Evolutionary conservation across 768 basidiomycete species (phyloP), one percentile per base, ranked within the genome.

Genomic region (Pisolithus marmoratus): DNA sequence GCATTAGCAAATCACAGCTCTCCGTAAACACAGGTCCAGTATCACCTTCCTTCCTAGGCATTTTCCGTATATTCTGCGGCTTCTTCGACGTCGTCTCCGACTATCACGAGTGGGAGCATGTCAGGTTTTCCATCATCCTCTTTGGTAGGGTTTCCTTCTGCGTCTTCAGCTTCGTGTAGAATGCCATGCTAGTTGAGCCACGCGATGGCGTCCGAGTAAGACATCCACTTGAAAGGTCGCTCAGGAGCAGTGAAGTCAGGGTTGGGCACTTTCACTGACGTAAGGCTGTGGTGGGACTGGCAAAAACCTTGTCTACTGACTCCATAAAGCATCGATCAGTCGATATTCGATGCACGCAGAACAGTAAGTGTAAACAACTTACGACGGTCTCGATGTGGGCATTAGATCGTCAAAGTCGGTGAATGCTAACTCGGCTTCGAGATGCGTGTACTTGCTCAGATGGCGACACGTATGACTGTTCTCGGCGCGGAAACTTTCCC

Each of bases 61-160:
- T 82, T 70, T 81, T 87, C 77, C 94, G 89, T 95, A 98, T 98
- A 72, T 98, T 99, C 96, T 2, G 96, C 96, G 2, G 94, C 94
- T 69, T 99, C 96, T 24, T 95, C 96, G 60, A 99, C 97, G 69
- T 97, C 94, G 65, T 96, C 94, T 7, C 94, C 94, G 37, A 95
- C n/a, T n/a, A n/a, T 78, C 56, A 75, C 74, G 65, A 96, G 94
- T 49, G 80, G 77, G 48, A 82, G 77, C 74, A 82, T 77, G 59
- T 71, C 70, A 9, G 70, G 65, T 23, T 75, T 69, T 17, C 76
- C 82, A 53, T 80, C 58, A 4, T 53, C 58, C 23, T 69, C 63
- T 51, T 62, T 62, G 68, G 82, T 75, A 22, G 70, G 65, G 72
- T 82, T 86, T 26, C 83, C 90, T 14, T 83, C 79, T 0, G 78